A percentile compares a stretch with the other conserved stretches of the same genome.
These are phyloP conservation scores for Emiliania huxleyi DNA, from an alignment of 78 protist genomes.

Conservation along the genomic window DNA sequence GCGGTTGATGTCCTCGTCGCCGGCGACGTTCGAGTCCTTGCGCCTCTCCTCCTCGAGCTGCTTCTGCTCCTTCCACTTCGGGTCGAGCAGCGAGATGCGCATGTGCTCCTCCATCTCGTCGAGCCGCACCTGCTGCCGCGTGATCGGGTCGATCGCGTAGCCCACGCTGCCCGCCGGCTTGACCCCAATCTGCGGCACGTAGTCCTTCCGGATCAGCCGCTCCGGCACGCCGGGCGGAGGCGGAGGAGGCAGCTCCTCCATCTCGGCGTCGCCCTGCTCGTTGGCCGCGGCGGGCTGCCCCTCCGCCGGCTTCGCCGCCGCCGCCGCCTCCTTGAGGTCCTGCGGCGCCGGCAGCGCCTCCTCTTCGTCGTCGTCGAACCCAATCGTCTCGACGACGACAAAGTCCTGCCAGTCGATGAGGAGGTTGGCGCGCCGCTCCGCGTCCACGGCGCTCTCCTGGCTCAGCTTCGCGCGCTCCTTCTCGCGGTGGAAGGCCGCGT, in stretches of 20 bases:
- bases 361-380: slow-evolving; percentile 63
- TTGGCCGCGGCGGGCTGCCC: background rate
- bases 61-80: slow-evolving; percentile 55
- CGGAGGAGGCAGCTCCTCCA: background rate
- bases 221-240: background rate
- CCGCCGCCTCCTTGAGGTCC: background rate
- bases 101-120: slow-evolving; percentile 80
- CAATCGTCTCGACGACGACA: slow-evolving; percentile 81
- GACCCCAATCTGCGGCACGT: background rate
- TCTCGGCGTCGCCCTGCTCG: background rate
- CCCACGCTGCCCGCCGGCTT: background rate
- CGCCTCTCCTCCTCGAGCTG: background rate
- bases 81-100: slow-evolving; percentile 75
- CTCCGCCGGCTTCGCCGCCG: background rate
- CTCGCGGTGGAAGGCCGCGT: background rate
- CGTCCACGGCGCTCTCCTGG: background rate
- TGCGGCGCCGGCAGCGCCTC: slow-evolving; percentile 36
- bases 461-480: background rate
- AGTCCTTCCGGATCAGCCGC: slow-evolving; percentile 4
- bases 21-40: background rate
- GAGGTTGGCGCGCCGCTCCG: background rate
- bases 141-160: slow-evolving; percentile 30
- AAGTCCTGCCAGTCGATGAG: slow-evolving; percentile 87
- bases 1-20: background rate
- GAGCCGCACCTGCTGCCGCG: slow-evolving; percentile 46